Conservation (phyloP, 345 rosid genomes). For the Salix purpurea region DNA sequence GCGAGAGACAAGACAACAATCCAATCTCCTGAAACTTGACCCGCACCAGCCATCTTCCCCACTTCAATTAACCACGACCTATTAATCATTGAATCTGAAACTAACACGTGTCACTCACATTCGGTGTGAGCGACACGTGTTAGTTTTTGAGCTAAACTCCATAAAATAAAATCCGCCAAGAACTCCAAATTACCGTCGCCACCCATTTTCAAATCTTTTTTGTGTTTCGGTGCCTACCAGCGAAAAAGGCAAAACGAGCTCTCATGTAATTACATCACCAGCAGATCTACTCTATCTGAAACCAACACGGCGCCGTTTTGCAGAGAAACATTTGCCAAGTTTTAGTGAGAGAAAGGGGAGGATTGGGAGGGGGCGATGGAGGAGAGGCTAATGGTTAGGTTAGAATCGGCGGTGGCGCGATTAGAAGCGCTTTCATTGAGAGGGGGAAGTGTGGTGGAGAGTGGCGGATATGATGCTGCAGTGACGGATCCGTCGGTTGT, state of each 20-base stretch:
- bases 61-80: not conserved
- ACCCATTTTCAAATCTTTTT: not conserved
- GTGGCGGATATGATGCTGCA: slow-evolving; percentile 11
- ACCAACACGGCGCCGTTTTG: not conserved
- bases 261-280: not conserved
- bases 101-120: slow-evolving; percentile 37
- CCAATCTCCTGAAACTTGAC: not conserved
- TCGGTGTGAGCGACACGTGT: slow-evolving; percentile 34
- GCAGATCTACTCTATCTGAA: slow-evolving; percentile 17
- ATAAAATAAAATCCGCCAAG: slow-evolving; percentile 11
- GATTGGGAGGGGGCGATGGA: slow-evolving; percentile 44
- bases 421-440: slow-evolving; percentile 54
- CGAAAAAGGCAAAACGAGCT: not conserved
- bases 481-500: slow-evolving; percentile 64
- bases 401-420: slow-evolving; percentile 78
- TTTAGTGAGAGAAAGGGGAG: not conserved
- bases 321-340: not conserved
- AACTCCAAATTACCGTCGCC: slow-evolving; percentile 5
- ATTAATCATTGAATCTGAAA: not conserved
- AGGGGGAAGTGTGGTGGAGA: slow-evolving; percentile 16
- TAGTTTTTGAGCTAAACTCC: slow-evolving; percentile 1
- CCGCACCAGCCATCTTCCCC: not conserved
- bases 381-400: slow-evolving; percentile 59
- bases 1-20: not conserved
- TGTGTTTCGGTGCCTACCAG: slow-evolving; percentile 8